Conservation (phyloP, 371 early-diverging fungal species). For the Mortierella sp. region DNA sequence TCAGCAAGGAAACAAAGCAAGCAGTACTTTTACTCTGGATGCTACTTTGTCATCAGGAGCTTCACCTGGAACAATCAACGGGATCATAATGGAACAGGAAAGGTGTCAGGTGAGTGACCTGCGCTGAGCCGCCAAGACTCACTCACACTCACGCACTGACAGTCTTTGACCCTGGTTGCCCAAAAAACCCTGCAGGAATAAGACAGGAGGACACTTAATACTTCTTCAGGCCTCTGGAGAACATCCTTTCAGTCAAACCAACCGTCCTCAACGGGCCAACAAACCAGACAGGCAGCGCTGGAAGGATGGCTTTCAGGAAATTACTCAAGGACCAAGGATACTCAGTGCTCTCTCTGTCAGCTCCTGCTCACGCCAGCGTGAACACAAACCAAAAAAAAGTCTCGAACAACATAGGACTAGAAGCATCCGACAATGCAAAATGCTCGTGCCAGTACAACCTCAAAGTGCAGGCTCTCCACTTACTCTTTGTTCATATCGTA, state of each 20-base stretch:
- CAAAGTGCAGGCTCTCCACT: neutral
- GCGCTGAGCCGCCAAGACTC: neutral
- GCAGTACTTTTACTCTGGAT: neutral
- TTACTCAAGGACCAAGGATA: neutral
- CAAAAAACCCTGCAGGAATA: neutral
- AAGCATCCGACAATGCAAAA: neutral
- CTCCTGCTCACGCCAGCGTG: neutral
- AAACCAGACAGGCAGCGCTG: neutral
- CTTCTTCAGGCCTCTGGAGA: neutral
- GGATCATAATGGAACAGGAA: neutral
- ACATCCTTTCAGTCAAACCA: neutral
- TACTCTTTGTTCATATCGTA: neutral
- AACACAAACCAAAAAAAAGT: neutral
- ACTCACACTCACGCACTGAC: neutral
- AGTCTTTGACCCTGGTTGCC: neutral
- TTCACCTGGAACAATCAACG: neutral
- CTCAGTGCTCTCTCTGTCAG: neutral
- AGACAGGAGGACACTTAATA: neutral
- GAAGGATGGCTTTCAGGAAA: neutral
- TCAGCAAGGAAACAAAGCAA: neutral
- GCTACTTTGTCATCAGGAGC: neutral
- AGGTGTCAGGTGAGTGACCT: neutral
- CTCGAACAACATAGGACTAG: neutral
- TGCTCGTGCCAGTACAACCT: slow-evolving; percentile 9
- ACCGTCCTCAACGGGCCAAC: neutral